Evolutionary conservation across 2,329 filamentous ascomycete species (phyloP), one percentile per base, ranked within the genome.

Genomic region (Metarhizium humberi): DNA sequence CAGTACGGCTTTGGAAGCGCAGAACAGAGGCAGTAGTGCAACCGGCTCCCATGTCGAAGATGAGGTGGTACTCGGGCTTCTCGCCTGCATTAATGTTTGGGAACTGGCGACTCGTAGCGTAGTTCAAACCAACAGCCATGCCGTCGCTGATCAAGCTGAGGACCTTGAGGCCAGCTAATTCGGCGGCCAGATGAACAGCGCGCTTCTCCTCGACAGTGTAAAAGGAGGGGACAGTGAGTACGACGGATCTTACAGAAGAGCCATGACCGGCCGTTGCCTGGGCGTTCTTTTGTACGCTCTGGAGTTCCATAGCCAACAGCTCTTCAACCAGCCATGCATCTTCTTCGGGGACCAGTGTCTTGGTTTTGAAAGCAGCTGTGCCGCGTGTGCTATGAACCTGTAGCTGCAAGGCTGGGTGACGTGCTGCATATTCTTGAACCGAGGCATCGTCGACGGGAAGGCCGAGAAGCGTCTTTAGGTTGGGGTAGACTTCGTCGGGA

Each of bases 1-100:
- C 86, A 2, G 81, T 85, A 63, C 87, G 86, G 67, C 88, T 88
- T 71, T 96, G 92, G 74, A 99, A 96, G 64, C 86, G 87, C 68
- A 99, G 74, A 53, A 99, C 77, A 6, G 91, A 94, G 4, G 92
- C 92, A 64, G 90, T 95, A 36, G 92, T 88, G 49, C 90, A 96
- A 4, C 94, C 94, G 62, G 94, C 92, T 62, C 94, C 94, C 92
- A 99, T 97, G 68, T 99, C 94, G 67, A 94, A 99, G 34, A 99
- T 84, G 69, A 99, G 75, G 73, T 99, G 90, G 64, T 92, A 83
- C 72, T 99, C 94, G 0, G 94, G 87, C 75, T 91, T 91, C 60
- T 82, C 87, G 54, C 90, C 90, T 54, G 94, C 86, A 55, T 83
- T 88, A 57, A 94, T 78, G 63, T 83, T 90, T 42, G 92, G 90